A percentile compares a stretch with the other conserved stretches of the same genome.
Conservation (phyloP, 2,329 filamentous ascomycete species). For the Sclerotinia nivalis region DNA sequence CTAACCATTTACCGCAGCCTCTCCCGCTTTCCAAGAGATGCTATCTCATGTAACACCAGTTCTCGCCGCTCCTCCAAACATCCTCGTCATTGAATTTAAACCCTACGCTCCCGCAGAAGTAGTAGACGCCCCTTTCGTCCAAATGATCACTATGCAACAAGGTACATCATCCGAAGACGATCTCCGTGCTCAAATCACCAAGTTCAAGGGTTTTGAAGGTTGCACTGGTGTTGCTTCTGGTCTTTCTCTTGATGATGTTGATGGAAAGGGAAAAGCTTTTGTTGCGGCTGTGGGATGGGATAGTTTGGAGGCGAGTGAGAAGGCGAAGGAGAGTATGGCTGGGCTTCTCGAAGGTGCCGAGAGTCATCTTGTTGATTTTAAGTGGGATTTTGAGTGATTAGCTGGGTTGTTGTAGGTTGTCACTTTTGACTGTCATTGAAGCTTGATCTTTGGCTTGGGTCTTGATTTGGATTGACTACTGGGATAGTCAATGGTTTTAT, state of each 20-base stretch:
- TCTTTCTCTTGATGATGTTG: not conserved
- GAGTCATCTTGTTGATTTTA: slow-evolving; percentile 8
- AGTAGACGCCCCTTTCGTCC: slow-evolving; percentile 37
- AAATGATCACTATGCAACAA: slow-evolving; percentile 50
- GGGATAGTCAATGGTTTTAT: not conserved
- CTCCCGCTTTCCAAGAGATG: slow-evolving; percentile 15
- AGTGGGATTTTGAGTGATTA: slow-evolving; percentile 1
- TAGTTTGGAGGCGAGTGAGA: not conserved
- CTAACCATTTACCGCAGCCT: not conserved
- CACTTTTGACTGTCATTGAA: not conserved
- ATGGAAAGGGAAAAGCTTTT: slow-evolving; percentile 2
- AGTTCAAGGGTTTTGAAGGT: slow-evolving; percentile 31
- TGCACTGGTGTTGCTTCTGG: slow-evolving; percentile 35
- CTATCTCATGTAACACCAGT: slow-evolving; percentile 30
- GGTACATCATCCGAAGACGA: slow-evolving; percentile 43
- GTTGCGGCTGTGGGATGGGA: slow-evolving; percentile 12
- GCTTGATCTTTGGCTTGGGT: not conserved
- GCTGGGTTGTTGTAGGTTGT: not conserved
- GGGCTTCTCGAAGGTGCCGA: not conserved
- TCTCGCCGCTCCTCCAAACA: slow-evolving; percentile 33
- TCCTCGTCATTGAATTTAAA: slow-evolving; percentile 36
- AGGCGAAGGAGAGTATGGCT: not conserved
- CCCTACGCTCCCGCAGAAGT: slow-evolving; percentile 38
- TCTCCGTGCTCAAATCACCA: slow-evolving; percentile 32
- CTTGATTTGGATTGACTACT: not conserved